phyloP scores from a whole-genome alignment of 1,284 basidiomycete genomes.

The Phellopilus nigrolimitatus region DNA sequence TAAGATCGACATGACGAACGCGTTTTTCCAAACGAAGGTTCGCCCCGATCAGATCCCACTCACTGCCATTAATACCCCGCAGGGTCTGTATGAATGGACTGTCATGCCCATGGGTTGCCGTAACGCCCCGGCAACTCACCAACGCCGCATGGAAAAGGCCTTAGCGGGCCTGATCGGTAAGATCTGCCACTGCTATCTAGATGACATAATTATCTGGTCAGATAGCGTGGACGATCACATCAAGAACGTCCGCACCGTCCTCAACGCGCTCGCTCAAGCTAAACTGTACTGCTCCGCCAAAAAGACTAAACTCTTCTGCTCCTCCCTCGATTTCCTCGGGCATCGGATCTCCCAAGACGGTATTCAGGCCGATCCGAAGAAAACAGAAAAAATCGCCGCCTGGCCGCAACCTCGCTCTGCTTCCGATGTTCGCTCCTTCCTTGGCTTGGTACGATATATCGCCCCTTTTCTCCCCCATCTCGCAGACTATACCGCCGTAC shows the following conservation, averaged over 20 bases:
- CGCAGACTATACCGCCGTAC: slow-evolving; percentile 28
- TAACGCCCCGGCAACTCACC: slow-evolving; percentile 36
- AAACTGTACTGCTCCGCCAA: slow-evolving; percentile 28
- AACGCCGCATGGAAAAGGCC: slow-evolving; percentile 30
- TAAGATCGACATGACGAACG: too few species aligned
- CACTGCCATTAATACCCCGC: slow-evolving; percentile 36
- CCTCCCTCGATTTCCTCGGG: slow-evolving; percentile 31
- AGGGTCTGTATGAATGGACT: slow-evolving; percentile 38
- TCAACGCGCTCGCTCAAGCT: slow-evolving; percentile 24
- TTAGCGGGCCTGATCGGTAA: slow-evolving; percentile 31
- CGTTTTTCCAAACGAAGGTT: too few species aligned
- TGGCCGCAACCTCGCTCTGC: slow-evolving; percentile 34
- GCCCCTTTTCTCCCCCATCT: slow-evolving; percentile 32
- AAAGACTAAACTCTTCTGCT: slow-evolving; percentile 31
- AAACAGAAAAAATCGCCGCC: slow-evolving; percentile 30
- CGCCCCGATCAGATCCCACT: slow-evolving; percentile 33
- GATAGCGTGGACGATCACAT: slow-evolving; percentile 33
- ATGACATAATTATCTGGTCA: slow-evolving; percentile 43
- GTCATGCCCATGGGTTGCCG: too few species aligned
- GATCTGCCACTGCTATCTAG: slow-evolving; percentile 38
- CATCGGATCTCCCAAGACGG: slow-evolving; percentile 32
- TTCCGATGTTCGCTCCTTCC: slow-evolving; percentile 31
- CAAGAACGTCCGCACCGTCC: slow-evolving; percentile 27
- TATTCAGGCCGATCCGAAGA: slow-evolving; percentile 31
- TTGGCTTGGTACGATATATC: slow-evolving; percentile 36